These are phyloP conservation scores for Sechiopsis laciniata DNA, from an alignment of 306 rosid genomes.

Conservation along the genomic window DNA sequence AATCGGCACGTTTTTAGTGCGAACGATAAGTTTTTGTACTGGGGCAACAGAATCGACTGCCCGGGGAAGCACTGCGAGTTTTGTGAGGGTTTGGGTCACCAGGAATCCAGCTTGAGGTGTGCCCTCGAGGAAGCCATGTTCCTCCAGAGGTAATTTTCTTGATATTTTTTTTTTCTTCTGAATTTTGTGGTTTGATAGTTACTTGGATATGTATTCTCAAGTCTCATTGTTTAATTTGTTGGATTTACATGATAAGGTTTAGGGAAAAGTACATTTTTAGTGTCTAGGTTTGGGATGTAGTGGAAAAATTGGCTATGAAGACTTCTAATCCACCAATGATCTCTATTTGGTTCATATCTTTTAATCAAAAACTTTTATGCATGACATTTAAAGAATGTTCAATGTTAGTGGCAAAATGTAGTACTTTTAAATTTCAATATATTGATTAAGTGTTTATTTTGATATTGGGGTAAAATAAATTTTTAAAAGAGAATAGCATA, in stretches of 20 bases:
- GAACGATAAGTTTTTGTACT: constrained; percentile 59
- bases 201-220: background rate
- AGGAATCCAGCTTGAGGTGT: constrained; percentile 96
- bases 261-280: background rate
- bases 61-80: constrained; percentile 85
- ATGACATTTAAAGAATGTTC: no score
- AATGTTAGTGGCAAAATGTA: no score
- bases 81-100: constrained; percentile 94
- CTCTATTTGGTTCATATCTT: no score
- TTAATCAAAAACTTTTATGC: no score
- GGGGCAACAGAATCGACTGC: constrained; percentile 86
- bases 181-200: constrained; percentile 9
- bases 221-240: constrained; percentile 10
- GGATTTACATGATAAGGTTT: background rate
- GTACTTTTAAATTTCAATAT: no score
- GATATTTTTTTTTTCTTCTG: constrained; percentile 1
- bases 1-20: constrained; percentile 20
- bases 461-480: no score
- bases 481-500: no score
- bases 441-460: no score
- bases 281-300: no score
- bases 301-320: no score
- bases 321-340: no score
- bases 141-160: constrained; percentile 39
- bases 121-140: constrained; percentile 88